Evolutionary conservation across 1,139 yeast genomes (phyloP), one percentile per base, ranked within the genome.

Genomic region (Geotrichum histeridarum): DNA sequence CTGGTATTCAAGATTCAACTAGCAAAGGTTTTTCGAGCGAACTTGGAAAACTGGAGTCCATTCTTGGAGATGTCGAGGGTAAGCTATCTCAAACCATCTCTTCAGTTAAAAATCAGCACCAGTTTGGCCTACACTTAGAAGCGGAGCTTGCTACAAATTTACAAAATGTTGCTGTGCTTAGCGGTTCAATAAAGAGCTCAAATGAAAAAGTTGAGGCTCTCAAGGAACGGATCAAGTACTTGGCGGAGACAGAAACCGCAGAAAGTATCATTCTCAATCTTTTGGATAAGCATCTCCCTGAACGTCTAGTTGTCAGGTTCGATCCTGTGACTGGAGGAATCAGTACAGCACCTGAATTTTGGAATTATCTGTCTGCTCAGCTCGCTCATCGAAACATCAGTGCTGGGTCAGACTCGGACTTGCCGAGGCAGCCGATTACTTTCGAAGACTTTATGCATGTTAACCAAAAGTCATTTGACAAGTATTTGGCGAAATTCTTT

Each of bases 301-400:
- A 54, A 11, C 38, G 48, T 32, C 30, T 55, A 14, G 52, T 47
- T 6, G 56, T 53, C 8, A 42, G 31, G 27, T 39, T 42, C 7
- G 51, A 55, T 42, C 45, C 54, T 7, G 30, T 15, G 5, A 46
- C 56, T 1, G 54, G 58, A 8, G 51, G 42, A 8, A 42, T 53
- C 18, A 44, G 41, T 12, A 53, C 58, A 3, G 47, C 50, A 6
- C 55, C 58, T 1, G 58, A 55, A 39, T 55, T 55, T 38, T 55
- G 55, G 58, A 43, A 50, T 9, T 55, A 42, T 39, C 22, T 55
- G 7, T 38, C 50, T 18, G 31, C 54, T 11, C 54, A 52, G 22
- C 22, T 52, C n/a, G 30, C 48, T 7, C 15, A 42, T 2, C 38
- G 54, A 12, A 47, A 48, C 18, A 32, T 52, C 15, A 27, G 32